phyloP scores from a whole-genome alignment of 305 asterid genomes.

The Plantago lanceolata region DNA sequence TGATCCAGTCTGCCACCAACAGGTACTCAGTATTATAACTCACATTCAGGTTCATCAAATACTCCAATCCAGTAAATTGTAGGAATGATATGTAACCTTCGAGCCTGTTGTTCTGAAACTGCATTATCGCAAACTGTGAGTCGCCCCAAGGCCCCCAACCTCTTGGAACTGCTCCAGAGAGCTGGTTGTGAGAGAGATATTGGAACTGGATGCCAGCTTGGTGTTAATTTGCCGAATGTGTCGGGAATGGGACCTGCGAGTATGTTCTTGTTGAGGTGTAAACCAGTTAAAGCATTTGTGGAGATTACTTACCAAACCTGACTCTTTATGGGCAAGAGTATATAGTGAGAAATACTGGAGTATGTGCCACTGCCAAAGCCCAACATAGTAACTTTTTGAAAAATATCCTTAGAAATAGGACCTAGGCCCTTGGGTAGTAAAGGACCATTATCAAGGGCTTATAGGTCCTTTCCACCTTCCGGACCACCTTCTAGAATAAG shows the following conservation, averaged over 20 bases:
- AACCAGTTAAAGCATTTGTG: no score
- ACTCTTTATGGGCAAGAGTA: no score
- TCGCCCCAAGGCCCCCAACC: no score
- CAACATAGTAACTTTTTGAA: no score
- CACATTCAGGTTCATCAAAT: slow-evolving; percentile 33
- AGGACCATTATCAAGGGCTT: no score
- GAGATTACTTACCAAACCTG: no score
- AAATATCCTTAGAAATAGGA: no score
- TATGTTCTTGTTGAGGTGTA: slow-evolving; percentile 32
- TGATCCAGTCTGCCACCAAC: slow-evolving; percentile 29
- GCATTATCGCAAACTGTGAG: slow-evolving; percentile 4
- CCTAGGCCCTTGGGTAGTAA: no score
- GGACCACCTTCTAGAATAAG: no score
- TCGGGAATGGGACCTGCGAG: slow-evolving; percentile 40
- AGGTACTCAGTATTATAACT: slow-evolving; percentile 45
- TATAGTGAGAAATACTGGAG: no score
- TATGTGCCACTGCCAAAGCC: no score
- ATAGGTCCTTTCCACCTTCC: no score
- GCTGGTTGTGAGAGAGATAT: slow-evolving; percentile 13
- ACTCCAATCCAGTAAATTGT: slow-evolving; percentile 33
- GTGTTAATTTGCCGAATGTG: slow-evolving; percentile 25
- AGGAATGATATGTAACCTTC: slow-evolving; percentile 29
- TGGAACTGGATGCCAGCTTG: slow-evolving; percentile 10
- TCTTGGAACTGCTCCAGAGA: slow-evolving; percentile 23
- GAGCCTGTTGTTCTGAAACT: slow-evolving; percentile 26